Percentiles rank a stretch among this genome's conserved stretches.
Conservation (phyloP, 768 basidiomycete species). For the Cystobasidium ongulense region DNA sequence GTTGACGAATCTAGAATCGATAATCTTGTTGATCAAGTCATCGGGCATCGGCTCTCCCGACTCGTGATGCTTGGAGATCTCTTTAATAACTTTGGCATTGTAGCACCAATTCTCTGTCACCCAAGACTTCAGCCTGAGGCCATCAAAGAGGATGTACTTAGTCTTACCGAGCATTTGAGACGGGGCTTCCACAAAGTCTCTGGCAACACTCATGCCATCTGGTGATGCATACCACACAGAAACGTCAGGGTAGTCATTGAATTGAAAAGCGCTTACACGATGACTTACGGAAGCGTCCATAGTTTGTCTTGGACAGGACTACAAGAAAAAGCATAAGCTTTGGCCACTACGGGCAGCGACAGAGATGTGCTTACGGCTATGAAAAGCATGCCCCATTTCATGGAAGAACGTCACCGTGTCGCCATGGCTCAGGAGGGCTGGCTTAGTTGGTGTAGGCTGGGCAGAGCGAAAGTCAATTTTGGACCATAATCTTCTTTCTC, state of each 20-base stretch:
- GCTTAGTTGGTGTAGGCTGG: conserved; percentile 64
- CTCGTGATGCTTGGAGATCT: conserved; percentile 73
- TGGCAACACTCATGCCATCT: conserved; percentile 26
- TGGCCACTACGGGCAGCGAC: not conserved
- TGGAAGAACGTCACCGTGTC: conserved; percentile 89
- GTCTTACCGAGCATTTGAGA: conserved; percentile 2
- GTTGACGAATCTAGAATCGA: conserved; percentile 57
- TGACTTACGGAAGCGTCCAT: conserved; percentile 48
- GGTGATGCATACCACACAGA: conserved; percentile 64
- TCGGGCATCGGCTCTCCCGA: conserved; percentile 62
- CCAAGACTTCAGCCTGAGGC: not conserved
- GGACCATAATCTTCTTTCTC: not conserved
- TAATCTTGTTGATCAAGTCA: conserved; percentile 68
- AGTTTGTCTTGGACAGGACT: conserved; percentile 48
- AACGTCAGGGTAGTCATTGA: too few species aligned
- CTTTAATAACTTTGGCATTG: conserved; percentile 54
- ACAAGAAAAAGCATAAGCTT: not conserved
- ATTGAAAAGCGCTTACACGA: conserved; percentile 56
- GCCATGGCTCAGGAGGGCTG: conserved; percentile 72
- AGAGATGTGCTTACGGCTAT: not conserved
- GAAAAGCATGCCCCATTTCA: conserved; percentile 48
- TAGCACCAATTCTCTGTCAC: conserved; percentile 63
- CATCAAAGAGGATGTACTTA: not conserved
- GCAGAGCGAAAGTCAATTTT: not conserved
- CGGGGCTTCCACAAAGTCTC: conserved; percentile 34